Evolutionary conservation across 306 rosid genomes (phyloP), one percentile per base, ranked within the genome.

Genomic region (Lathyrus tuberosus): DNA sequence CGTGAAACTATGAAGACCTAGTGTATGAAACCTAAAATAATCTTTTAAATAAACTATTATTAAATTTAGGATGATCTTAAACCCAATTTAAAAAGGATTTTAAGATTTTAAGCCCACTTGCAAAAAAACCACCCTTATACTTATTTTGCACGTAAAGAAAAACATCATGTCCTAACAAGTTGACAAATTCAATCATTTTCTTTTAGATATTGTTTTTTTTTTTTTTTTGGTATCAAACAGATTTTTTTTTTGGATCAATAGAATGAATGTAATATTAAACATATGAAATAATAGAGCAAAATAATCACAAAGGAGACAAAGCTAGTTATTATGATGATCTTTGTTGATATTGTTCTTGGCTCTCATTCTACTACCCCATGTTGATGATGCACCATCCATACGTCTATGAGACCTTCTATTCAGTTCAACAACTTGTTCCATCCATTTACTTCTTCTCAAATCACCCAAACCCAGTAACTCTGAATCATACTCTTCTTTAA

Each of bases 401-500:
- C 85, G 69, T 20, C 2, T 12, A 13, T 40, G 35, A 11, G 89
- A 79, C 37, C 83, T 78, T 65, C 69, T 84, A 48, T 82, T 88
- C 84, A 86, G 76, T 57, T 78, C 89, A 76, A 52, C 41, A 40
- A 85, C 11, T 62, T 88, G 87, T 3, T 88, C 83, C 61, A 69
- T 41, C 95, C 89, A 86, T 11, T 46, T 63, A 16, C 43, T n/a
- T 42, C 79, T 82, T 61, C 79, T 28, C 62, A 71, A 59, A 35
- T 56, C 10, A 53, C 15, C 46, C 62, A 80, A 69, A 15, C 82
- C 82, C 63, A 84, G 42, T 8, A 35, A 6, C 40, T 82, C 43
- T 33, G 6, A 72, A 20, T 85, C 93, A 44, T 89, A 87, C 53
- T 87, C 83, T 10, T 49, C 67, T 24, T 84, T 64, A 35, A 89